These are phyloP conservation scores for Paralagenidium karlingii DNA, from an alignment of 352 stramenopile species.

Conservation along the genomic window DNA sequence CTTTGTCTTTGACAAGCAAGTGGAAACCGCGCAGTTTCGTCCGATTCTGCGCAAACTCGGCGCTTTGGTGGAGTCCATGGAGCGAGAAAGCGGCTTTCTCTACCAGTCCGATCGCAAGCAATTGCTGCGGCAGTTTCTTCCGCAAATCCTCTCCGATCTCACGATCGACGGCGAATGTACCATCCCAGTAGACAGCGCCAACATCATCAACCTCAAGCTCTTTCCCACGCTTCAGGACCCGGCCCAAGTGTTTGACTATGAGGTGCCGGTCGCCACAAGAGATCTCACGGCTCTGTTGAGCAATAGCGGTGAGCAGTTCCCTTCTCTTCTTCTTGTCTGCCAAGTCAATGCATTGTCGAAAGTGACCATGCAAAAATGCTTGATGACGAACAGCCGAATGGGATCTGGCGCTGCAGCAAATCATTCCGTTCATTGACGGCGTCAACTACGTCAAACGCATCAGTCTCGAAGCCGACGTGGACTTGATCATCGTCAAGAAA, in stretches of 20 bases:
- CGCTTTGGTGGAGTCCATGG: conserved; percentile 76
- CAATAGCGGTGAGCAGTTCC: conserved; percentile 41
- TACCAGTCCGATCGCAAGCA: conserved; percentile 51
- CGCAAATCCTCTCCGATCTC: conserved; percentile 58
- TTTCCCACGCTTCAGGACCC: conserved; percentile 67
- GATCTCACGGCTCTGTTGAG: conserved; percentile 56
- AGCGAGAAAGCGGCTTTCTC: conserved; percentile 79
- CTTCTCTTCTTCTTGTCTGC: too few relatives aligned
- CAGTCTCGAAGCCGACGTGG: conserved; percentile 76
- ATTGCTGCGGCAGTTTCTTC: conserved; percentile 45
- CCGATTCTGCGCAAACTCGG: conserved; percentile 79
- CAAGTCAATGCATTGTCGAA: background rate
- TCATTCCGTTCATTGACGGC: conserved; percentile 85
- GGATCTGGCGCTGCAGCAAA: conserved; percentile 80
- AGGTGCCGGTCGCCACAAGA: conserved; percentile 73
- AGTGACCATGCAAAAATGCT: too few relatives aligned
- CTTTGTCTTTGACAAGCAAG: conserved; percentile 75
- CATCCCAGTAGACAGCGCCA: conserved; percentile 68
- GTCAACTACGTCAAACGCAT: conserved; percentile 87
- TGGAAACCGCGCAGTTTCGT: conserved; percentile 63
- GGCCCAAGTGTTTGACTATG: conserved; percentile 58
- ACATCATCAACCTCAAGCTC: conserved; percentile 82
- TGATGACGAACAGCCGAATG: conserved; percentile 40
- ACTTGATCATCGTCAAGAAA: conserved; percentile 82
- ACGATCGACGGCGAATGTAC: conserved; percentile 66